phyloP scores from a whole-genome alignment of 192 early-diverging fungal species.

The Umbelopsis sp. region DNA sequence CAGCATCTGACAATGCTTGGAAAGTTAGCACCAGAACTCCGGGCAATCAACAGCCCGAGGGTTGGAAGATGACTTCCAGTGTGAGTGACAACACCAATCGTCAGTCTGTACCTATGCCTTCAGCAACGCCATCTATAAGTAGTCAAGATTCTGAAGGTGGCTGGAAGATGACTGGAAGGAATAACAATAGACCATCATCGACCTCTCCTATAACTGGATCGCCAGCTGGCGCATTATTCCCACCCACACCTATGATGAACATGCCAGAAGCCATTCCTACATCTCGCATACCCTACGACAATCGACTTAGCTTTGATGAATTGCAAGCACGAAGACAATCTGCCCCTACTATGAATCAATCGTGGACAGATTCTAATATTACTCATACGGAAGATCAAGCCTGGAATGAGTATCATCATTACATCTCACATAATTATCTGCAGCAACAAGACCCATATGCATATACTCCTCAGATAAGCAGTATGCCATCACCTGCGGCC shows the following conservation, averaged over 20 bases:
- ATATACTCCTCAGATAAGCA: slow-evolving; percentile 2
- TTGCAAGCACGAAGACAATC: neutral
- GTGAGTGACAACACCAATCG: neutral
- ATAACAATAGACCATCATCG: neutral
- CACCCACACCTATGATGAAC: neutral
- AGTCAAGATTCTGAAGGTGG: neutral
- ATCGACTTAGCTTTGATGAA: neutral
- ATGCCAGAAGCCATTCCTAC: slow-evolving; percentile 15
- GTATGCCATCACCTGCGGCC: slow-evolving; percentile 2
- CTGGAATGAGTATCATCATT: neutral
- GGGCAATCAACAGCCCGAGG: neutral
- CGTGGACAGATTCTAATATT: neutral
- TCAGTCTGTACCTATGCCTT: neutral
- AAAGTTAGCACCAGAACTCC: neutral
- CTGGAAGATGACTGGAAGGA: slow-evolving; percentile 2
- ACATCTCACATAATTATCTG: neutral
- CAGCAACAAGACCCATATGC: slow-evolving; percentile 5
- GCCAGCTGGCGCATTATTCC: neutral
- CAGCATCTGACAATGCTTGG: neutral
- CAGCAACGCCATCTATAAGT: neutral
- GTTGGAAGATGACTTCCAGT: slow-evolving; percentile 11
- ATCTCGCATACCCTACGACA: neutral
- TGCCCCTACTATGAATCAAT: neutral
- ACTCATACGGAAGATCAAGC: neutral
- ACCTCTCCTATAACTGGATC: neutral